These are phyloP conservation scores for Crithidia brevicula DNA, from an alignment of 208 protist genomes.

Conservation along the genomic window DNA sequence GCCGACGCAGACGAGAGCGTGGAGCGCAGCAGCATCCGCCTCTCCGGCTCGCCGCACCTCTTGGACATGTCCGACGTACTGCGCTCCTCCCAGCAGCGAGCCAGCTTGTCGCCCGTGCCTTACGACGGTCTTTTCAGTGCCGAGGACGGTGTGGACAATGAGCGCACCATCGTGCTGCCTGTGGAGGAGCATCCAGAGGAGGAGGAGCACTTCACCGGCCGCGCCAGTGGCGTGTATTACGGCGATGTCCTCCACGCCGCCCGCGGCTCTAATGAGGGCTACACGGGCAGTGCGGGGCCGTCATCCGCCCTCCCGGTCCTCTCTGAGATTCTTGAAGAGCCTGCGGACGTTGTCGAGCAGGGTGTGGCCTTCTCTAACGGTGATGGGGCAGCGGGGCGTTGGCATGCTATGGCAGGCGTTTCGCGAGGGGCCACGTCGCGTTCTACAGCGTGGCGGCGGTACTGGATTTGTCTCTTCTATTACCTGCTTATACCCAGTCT, in stretches of 20 bases:
- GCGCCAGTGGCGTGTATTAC: slow-evolving; percentile 66
- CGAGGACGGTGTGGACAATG: neutral
- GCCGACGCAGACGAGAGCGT: slow-evolving; percentile 27
- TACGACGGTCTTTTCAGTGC: neutral
- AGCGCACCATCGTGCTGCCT: slow-evolving; percentile 13
- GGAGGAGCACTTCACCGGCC: slow-evolving; percentile 43
- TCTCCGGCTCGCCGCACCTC: slow-evolving; percentile 10
- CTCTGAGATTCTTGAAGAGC: too few relatives aligned
- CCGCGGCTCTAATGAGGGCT: slow-evolving; percentile 1
- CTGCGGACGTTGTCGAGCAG: too few relatives aligned
- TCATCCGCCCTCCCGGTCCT: too few relatives aligned
- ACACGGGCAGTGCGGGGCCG: neutral
- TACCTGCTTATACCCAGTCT: slow-evolving; percentile 1
- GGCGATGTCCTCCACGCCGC: slow-evolving; percentile 36
- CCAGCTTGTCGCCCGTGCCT: slow-evolving; percentile 1
- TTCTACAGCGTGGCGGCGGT: slow-evolving; percentile 6
- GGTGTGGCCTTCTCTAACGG: too few relatives aligned
- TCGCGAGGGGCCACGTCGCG: slow-evolving; percentile 10
- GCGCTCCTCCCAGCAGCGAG: slow-evolving; percentile 14
- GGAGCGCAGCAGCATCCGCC: slow-evolving; percentile 14
- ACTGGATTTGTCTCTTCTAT: slow-evolving; percentile 28
- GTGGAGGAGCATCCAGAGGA: slow-evolving; percentile 20
- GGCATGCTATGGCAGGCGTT: neutral
- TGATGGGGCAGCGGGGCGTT: neutral
- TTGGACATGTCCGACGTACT: neutral